Evolutionary conservation across 345 rosid genomes (phyloP).

Genomic region (Aquilaria malaccensis): DNA sequence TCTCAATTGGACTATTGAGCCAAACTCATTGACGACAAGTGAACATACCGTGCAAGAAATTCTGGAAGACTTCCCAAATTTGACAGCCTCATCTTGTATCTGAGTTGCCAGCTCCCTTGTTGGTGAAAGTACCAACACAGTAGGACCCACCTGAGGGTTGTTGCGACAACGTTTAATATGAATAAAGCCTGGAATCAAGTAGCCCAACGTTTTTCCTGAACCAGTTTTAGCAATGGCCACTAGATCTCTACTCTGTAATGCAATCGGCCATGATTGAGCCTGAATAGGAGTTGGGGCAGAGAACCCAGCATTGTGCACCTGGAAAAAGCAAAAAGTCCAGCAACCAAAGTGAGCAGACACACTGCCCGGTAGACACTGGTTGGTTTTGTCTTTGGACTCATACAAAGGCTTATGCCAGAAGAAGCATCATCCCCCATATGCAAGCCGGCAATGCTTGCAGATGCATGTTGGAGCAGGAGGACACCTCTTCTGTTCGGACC

Average conservation of each 20-base stretch:
- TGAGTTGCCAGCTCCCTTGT: constrained; percentile 94
- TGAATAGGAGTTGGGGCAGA: constrained; percentile 92
- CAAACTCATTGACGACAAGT: constrained; percentile 47
- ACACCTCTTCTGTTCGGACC: constrained; percentile 59
- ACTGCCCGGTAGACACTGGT: constrained; percentile 41
- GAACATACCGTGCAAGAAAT: constrained; percentile 67
- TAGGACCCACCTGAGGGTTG: constrained; percentile 70
- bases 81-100: constrained; percentile 83
- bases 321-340: constrained; percentile 52
- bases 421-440: constrained; percentile 93
- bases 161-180: constrained; percentile 65
- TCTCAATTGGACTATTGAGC: constrained; percentile 80
- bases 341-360: constrained; percentile 38
- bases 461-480: constrained; percentile 86
- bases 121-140: constrained; percentile 80
- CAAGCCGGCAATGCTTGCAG: constrained; percentile 65
- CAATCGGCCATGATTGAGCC: constrained; percentile 97
- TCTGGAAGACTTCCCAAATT: constrained; percentile 84
- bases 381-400: constrained; percentile 30
- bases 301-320: constrained; percentile 88
- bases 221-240: constrained; percentile 95
- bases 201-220: constrained; percentile 94
- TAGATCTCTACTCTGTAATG: constrained; percentile 72
- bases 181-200: constrained; percentile 71
- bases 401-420: constrained; percentile 56